Base-by-base conservation (phyloP, 345 rosid species). In the Pistacia atlantica region DNA sequence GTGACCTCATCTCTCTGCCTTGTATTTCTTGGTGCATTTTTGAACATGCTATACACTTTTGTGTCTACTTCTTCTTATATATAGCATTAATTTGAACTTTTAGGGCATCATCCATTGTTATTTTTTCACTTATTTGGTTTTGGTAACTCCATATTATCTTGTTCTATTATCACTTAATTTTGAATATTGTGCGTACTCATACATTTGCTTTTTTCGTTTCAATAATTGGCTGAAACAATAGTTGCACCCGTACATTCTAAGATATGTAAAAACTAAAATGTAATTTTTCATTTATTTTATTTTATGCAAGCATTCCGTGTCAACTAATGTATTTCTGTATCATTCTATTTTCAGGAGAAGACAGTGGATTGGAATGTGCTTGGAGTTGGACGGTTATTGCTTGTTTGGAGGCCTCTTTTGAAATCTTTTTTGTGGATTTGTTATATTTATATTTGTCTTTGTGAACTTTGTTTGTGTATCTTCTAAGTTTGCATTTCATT, bases 331-430 rank as follows among this genome's bases (percentile, higher is more conserved):
- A 51, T 70, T 56, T 2, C n/a, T 60, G 48, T 18, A 56, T 20
- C 51, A 35, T 68, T 81, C 20, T 79, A 72, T 71, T 81, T 74
- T 18, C 87, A 95, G 98, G 99, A 65, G 99, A 93, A 82, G 98
- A 95, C 78, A 89, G 0, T 25, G 25, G 25, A 25, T 25, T 25
- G 25, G 25, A 25, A 25, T 25, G 25, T 25, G 25, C 25, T 25
- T 25, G 25, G 25, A 25, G 25, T 25, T 25, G 25, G 25, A 25
- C 25, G 25, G 25, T 25, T 25, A 25, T 25, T 25, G 25, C 25
- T 25, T 25, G 25, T 1, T 25, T 25, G 25, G 25, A 25, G 25
- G 25, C 25, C 0, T 25, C 25, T 25, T 25, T 25, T 25, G 25
- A 25, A 25, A 25, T 25, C 25, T 0, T 25, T 25, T 25, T 25